Evolutionary conservation across 768 basidiomycete genomes (phyloP), one percentile per base, ranked within the genome.

Genomic region (Leccinum subtestaceum): DNA sequence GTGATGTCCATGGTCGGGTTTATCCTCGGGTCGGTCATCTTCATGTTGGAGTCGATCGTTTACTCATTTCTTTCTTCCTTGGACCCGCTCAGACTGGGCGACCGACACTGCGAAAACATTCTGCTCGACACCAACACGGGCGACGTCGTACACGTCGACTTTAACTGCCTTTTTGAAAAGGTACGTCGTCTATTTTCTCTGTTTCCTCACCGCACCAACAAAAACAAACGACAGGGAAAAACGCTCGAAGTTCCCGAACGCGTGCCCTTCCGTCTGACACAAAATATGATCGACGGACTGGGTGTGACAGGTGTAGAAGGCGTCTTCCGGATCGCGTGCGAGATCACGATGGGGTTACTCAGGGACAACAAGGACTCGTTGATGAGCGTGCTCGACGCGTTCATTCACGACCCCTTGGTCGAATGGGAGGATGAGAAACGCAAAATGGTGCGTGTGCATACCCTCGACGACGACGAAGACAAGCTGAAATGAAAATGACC

Each of bases 1-100:
- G 97, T 98, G 55, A 98, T 97, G 89, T 97, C 91, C 1, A 98
- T 99, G 91, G 91, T 98, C 21, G 97, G 97, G 11, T 96, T 91
- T 67, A 94, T 99, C 46, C 78, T 98, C 12, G 96, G 96, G 94
- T 96, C 63, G 49, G 60, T 32, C 55, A 23, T 45, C 43, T 11
- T 38, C 5, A 1, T 4, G 0, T 48, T 17, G 12, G 7, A 1
- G 13, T n/a, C n/a, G 15, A 27, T 34, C 50, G 31, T 32, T 43
- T 2, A 40, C 38, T 40, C 17, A 17, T 17, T 17, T 38, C 36
- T 17, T 17, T 27, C 12, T 5, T 10, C 11, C 7, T 49, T 11
- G 50, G 10, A 11, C 21, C 25, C 17, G 25, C 15, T 29, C 49
- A 96, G 95, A n/a, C 80, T 99, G n/a, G 97, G 97, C 12, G 97